A percentile compares a stretch with the other conserved stretches of the same genome.
Evolutionary conservation across 2,329 filamentous ascomycete species (phyloP).

Genomic region (Curvularia lunata): DNA sequence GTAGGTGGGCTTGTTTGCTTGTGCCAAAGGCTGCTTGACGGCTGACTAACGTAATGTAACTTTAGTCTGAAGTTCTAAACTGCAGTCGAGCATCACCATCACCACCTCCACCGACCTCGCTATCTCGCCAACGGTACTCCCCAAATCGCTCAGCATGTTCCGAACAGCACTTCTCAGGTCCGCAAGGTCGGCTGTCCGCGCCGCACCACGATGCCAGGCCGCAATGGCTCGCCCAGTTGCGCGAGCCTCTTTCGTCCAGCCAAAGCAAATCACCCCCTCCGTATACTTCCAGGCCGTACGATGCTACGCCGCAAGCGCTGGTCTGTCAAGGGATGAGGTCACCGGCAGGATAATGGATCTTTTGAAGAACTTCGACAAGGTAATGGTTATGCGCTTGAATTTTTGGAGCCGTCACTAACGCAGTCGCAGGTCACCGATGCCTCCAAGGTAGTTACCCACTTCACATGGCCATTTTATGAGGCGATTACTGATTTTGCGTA

Average conservation of each 20-base stretch:
- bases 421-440: conserved; percentile 64
- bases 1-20: conserved; percentile 7
- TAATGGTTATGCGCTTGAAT: conserved; percentile 52
- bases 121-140: conserved; percentile 28
- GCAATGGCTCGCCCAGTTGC: conserved; percentile 66
- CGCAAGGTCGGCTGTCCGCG: conserved; percentile 61
- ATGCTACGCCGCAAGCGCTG: conserved; percentile 84
- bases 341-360: conserved; percentile 91
- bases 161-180: conserved; percentile 84
- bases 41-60: conserved; percentile 28
- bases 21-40: conserved; percentile 10
- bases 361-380: conserved; percentile 97
- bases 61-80: conserved; percentile 28
- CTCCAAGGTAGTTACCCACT: conserved; percentile 58
- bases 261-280: conserved; percentile 66
- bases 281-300: conserved; percentile 73
- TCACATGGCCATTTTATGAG: not conserved
- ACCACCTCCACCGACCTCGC: conserved; percentile 35
- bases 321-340: conserved; percentile 81
- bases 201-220: conserved; percentile 51
- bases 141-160: conserved; percentile 72
- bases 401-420: conserved; percentile 35
- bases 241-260: conserved; percentile 66
- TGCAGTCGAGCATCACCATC: conserved; percentile 33
- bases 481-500: conserved; percentile 52